phyloP scores from a whole-genome alignment of 257 asterid species.

The Salvia miltiorrhiza region DNA sequence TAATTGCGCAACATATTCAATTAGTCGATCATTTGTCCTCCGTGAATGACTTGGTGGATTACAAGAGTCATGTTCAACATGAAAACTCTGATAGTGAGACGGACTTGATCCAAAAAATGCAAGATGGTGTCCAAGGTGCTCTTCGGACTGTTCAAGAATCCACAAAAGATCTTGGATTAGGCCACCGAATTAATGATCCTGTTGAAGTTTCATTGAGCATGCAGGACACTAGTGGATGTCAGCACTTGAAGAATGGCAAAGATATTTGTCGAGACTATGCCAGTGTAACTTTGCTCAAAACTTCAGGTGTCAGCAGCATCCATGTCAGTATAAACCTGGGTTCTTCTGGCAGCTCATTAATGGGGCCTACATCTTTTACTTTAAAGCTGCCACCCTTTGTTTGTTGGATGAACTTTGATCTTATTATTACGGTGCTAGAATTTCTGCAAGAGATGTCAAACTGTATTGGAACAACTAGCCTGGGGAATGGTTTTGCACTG shows the following conservation, averaged over 20 bases:
- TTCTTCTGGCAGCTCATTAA: constrained; percentile 45
- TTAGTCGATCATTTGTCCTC: constrained; percentile 60
- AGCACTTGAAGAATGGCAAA: constrained; percentile 33
- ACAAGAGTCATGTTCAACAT: constrained; percentile 23
- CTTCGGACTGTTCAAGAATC: constrained; percentile 40
- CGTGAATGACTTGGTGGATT: constrained; percentile 30
- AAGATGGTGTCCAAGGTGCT: constrained; percentile 71
- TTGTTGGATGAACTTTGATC: constrained; percentile 71
- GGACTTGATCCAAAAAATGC: constrained; percentile 47
- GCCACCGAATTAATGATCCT: constrained; percentile 20
- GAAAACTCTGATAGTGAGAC: constrained; percentile 30
- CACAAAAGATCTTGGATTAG: constrained; percentile 34
- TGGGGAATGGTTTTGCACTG: constrained; percentile 18
- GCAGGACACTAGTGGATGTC: constrained; percentile 33
- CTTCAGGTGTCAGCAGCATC: constrained; percentile 56
- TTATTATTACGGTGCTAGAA: constrained; percentile 33
- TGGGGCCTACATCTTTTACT: constrained; percentile 63
- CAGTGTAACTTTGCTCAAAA: constrained; percentile 65
- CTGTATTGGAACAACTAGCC: constrained; percentile 33
- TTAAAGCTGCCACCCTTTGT: constrained; percentile 68
- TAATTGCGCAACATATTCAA: constrained; percentile 61
- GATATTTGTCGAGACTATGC: constrained; percentile 36
- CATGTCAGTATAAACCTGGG: constrained; percentile 47
- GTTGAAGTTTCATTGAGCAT: constrained; percentile 34
- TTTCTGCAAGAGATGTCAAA: constrained; percentile 50